Conservation (phyloP, 176 grass and related monocot species). For the Bonia amplexicaulis region DNA sequence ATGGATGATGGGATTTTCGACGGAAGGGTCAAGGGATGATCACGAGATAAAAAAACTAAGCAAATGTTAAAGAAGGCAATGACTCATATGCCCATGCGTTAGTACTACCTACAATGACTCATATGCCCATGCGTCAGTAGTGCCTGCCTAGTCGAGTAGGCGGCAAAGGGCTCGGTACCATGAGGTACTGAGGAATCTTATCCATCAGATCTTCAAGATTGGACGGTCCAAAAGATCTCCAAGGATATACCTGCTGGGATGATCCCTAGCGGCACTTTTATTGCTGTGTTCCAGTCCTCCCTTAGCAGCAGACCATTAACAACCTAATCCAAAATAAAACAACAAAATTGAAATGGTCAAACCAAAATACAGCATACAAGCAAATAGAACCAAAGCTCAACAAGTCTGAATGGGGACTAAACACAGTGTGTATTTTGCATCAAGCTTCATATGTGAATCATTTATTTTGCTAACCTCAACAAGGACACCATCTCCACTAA, state of each 20-base stretch:
- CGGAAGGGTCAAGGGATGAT: too few species aligned
- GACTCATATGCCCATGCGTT: too few species aligned
- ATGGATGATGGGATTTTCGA: too few species aligned
- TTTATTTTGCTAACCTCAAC: slow-evolving; percentile 72
- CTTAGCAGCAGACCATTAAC: slow-evolving; percentile 94
- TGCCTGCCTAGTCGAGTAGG: too few species aligned
- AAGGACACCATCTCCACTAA: slow-evolving; percentile 92
- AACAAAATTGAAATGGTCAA: not conserved
- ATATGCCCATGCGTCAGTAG: too few species aligned
- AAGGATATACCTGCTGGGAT: slow-evolving; percentile 48
- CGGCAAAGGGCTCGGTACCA: too few species aligned
- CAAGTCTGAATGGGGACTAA: not conserved
- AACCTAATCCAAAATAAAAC: slow-evolving; percentile 50
- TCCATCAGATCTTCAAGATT: too few species aligned
- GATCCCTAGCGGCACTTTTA: slow-evolving; percentile 91
- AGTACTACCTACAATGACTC: too few species aligned
- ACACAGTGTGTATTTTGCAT: not conserved
- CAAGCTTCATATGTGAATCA: not conserved
- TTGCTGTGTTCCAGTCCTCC: slow-evolving; percentile 84
- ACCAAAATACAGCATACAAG: not conserved
- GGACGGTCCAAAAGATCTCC: too few species aligned
- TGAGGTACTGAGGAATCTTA: too few species aligned
- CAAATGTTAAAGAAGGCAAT: too few species aligned
- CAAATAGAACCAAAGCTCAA: not conserved
- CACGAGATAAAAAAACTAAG: too few species aligned